These are phyloP conservation scores for Malus asiatica DNA, from an alignment of 306 rosid genomes.

Conservation along the genomic window DNA sequence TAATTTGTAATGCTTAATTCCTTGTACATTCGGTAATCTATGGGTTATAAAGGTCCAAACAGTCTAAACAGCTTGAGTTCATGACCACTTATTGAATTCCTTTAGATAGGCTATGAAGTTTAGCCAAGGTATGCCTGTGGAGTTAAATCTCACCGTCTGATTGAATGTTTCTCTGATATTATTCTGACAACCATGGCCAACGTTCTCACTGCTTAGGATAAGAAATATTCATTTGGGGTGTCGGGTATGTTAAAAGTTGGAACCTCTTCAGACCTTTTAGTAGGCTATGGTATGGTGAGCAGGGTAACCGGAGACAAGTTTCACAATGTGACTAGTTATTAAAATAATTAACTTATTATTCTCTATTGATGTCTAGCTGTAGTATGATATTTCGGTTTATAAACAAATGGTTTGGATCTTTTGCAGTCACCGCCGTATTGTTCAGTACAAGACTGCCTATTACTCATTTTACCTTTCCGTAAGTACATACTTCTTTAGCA, in stretches of 20 bases:
- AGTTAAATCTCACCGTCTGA: background rate
- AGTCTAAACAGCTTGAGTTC: background rate
- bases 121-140: background rate
- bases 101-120: background rate
- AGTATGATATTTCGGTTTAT: background rate
- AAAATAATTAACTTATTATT: background rate
- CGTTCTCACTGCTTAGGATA: background rate
- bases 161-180: background rate
- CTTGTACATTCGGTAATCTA: background rate
- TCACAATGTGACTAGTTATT: background rate
- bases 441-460: slow-evolving; percentile 87
- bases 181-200: background rate
- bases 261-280: background rate
- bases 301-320: background rate
- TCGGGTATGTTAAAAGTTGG: background rate
- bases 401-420: slow-evolving; percentile 6
- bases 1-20: background rate
- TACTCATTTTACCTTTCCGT: slow-evolving; percentile 91
- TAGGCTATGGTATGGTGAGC: background rate
- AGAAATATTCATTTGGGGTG: background rate
- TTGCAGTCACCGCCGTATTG: slow-evolving; percentile 82
- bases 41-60: background rate
- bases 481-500: slow-evolving; percentile 20
- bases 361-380: background rate
- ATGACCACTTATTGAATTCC: background rate